A percentile compares a stretch with the other conserved stretches of the same genome.
These are phyloP conservation scores for Lactarius deliciosus DNA, from an alignment of 768 basidiomycete species.

Conservation along the genomic window DNA sequence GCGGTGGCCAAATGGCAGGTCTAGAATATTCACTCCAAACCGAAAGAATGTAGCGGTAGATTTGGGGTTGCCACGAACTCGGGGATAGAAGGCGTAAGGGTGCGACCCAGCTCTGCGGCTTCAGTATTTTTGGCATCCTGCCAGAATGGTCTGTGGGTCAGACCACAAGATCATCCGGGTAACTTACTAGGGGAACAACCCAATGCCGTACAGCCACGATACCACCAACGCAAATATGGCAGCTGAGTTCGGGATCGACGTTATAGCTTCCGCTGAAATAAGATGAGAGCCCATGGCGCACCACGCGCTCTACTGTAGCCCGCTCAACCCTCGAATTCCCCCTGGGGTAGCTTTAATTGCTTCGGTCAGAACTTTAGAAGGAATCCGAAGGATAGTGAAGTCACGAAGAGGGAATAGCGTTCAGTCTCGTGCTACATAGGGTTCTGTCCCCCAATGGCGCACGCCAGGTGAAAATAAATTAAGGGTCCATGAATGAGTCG, in stretches of 20 bases:
- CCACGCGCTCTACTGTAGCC: not conserved
- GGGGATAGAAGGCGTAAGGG: not conserved
- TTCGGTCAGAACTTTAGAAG: not conserved
- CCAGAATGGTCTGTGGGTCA: not conserved
- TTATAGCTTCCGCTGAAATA: not conserved
- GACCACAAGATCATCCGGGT: not conserved
- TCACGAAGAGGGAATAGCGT: not conserved
- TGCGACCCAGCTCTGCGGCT: not conserved
- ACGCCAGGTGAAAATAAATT: not conserved
- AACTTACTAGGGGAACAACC: not conserved
- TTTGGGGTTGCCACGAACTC: constrained; percentile 22
- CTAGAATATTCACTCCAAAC: constrained; percentile 12
- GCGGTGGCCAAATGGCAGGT: constrained; percentile 7
- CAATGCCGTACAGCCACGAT: constrained; percentile 23
- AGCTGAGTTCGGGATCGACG: constrained; percentile 19
- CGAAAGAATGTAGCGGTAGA: constrained; percentile 6
- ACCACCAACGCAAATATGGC: not conserved
- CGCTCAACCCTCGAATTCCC: not conserved
- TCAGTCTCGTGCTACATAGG: not conserved
- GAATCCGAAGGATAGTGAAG: not conserved
- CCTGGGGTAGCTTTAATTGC: not conserved
- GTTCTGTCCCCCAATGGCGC: not conserved
- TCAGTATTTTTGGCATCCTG: not conserved
- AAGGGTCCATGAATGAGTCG: not conserved
- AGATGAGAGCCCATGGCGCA: not conserved